Evolutionary conservation across 2,329 filamentous ascomycete species (phyloP), one percentile per base, ranked within the genome.

Genomic region (Penicillium corylophilum): DNA sequence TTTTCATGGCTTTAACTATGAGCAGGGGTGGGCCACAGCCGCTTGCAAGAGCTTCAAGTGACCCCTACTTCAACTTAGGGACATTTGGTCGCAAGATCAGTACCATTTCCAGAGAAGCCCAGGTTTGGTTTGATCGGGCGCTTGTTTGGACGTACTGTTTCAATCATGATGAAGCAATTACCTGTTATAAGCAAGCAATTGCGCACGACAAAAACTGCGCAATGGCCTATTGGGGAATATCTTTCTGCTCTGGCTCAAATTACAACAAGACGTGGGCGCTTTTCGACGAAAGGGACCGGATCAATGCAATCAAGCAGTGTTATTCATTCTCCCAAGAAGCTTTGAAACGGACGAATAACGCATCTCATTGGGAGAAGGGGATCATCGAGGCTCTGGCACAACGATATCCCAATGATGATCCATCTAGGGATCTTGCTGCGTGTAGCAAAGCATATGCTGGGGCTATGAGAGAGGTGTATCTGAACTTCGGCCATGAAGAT

Each of bases 401-500:
- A 38, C 53, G 62, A 4, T 64, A 58, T n/a, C 60, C 62, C 28
- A 51, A 60, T 23, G 55, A 59, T 33, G 46, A 59, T 16, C 53
- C 47, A 5, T 38, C 13, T 18, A 35, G 51, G 5, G 57, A 60
- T 41, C 38, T 60, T 15, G 36, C 40, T 4, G 53, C 41, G 10
- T 59, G 53, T 38, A 56, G 43, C 46, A 51, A 36, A 44, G 57
- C 47, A 9, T 61, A 58, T 20, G 57, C 57, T 2, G 36, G 56
- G 4, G 22, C 49, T 8, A 61, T 61, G 59, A 48, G 59, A 41
- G 41, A 58, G 10, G 49, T 56, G 0, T 50, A 61, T 40, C 2
- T 9, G 1, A 18, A 1, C 1, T 48, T 61, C 13, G 51, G 48
- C 56, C 60, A 70, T 0, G 66, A 78, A 16, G 82, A 86, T 60